Evolutionary conservation across 768 basidiomycete species (phyloP).

Genomic region (Candolleomyces eurysporus): DNA sequence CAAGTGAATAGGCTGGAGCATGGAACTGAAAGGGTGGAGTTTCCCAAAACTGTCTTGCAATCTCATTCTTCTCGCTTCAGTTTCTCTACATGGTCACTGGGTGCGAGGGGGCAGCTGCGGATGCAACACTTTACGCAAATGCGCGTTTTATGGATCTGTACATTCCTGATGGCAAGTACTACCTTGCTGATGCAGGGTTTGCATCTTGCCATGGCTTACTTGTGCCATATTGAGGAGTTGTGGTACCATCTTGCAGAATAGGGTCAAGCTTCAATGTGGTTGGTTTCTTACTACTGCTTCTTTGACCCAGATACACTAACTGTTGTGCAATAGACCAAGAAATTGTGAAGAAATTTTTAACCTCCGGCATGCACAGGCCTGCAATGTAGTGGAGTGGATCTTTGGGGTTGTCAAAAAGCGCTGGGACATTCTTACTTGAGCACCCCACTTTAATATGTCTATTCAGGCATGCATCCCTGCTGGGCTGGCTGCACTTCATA

Average conservation of each 20-base stretch:
- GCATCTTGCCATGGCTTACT: constrained; percentile 22
- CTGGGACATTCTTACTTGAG: constrained; percentile 15
- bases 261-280: constrained; percentile 10
- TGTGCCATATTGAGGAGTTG: constrained; percentile 27
- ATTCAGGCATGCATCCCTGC: constrained; percentile 21
- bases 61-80: constrained; percentile 27
- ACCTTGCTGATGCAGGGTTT: constrained; percentile 32
- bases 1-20: constrained; percentile 15
- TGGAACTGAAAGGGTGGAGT: constrained; percentile 31
- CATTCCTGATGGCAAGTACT: constrained; percentile 25
- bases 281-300: too few species aligned
- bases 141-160: constrained; percentile 25
- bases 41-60: constrained; percentile 37
- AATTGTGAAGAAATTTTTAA: constrained; percentile 41
- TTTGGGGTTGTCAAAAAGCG: constrained; percentile 35
- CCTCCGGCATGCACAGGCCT: constrained; percentile 35
- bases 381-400: constrained; percentile 37
- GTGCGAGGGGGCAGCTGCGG: constrained; percentile 39
- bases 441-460: constrained; percentile 15
- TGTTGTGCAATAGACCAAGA: constrained; percentile 20
- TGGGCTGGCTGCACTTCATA: constrained; percentile 20
- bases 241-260: constrained; percentile 35
- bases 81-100: constrained; percentile 38
- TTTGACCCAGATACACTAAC: too few species aligned
- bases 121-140: constrained; percentile 31